Base-by-base conservation (phyloP, 139 green algal genomes). In the Chlorella sp. region DNA sequence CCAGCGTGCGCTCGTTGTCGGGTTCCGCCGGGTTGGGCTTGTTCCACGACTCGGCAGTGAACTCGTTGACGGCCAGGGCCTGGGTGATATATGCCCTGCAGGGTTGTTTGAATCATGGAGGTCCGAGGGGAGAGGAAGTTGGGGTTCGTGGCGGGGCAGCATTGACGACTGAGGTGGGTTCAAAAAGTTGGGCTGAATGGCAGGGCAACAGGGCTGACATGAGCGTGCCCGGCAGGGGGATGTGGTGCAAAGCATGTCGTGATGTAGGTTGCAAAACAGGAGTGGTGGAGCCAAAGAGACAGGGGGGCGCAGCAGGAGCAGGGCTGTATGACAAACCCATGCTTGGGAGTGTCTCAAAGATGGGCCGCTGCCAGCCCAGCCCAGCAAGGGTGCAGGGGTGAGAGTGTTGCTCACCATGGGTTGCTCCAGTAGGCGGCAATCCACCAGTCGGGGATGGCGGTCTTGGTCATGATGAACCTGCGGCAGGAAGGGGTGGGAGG, bases 41-140 rank as follows among this genome's bases (percentile, higher is more conserved):
- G 78, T 64, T 37, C 89, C 89, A 92, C 1, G 83, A 89, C n/a
- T 34, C 53, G 36, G 73, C 71, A 5, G 84, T 92, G 75, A 92
- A 91, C 88, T 91, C 88, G 81, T 91, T 91, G 66, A 91, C 68
- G 18, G 88, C 88, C 81, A 93, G 85, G 24, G 85, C 85, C 71
- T 93, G 90, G 53, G 92, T 93, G 88, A 93, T 87, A 61, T 82
- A 76, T 34, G 87, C 84, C 84, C 83, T 87, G 83, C 83, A 66
- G 5, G 32, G 0, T n/a, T n/a, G n/a, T n/a, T n/a, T n/a, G 26
- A 36, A 18, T 16, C 1, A 32, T 3, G 1, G 36, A 22, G 68
- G 2, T 75, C 32, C 3, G 3, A 24, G 34, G 75, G 75, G 75
- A 9, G 73, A n/a, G 9, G 73, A 7, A 40, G 73, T 0, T 9